phyloP scores from a whole-genome alignment of 2,329 filamentous ascomycete species.

The Alternaria sp. region DNA sequence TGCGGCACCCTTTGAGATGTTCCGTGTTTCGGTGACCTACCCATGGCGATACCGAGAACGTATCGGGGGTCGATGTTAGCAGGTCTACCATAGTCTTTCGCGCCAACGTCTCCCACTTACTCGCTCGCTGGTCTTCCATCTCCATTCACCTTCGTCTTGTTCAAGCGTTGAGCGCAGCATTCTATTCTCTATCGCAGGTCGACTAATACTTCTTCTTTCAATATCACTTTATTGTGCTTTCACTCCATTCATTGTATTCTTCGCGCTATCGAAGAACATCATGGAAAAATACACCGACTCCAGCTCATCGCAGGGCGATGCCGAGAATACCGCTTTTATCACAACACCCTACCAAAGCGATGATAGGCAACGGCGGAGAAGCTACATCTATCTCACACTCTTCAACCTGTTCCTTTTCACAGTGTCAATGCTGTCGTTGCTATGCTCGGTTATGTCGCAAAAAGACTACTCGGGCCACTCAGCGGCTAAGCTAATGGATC shows the following conservation, averaged over 20 bases:
- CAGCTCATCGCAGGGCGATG: slow-evolving; percentile 24
- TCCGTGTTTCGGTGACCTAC: slow-evolving; percentile 13
- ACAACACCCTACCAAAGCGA: slow-evolving; percentile 30
- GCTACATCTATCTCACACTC: slow-evolving; percentile 38
- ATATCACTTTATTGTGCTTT: neutral
- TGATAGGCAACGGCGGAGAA: slow-evolving; percentile 24
- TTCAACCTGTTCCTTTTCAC: slow-evolving; percentile 44
- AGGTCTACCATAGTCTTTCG: neutral
- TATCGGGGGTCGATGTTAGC: neutral
- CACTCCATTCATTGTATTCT: neutral
- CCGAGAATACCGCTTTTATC: slow-evolving; percentile 40
- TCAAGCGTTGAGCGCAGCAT: slow-evolving; percentile 20
- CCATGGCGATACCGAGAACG: neutral
- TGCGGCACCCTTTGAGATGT: slow-evolving; percentile 5
- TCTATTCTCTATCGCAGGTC: slow-evolving; percentile 28
- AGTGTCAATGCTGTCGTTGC: slow-evolving; percentile 37
- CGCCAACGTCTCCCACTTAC: neutral
- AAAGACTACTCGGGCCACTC: slow-evolving; percentile 29
- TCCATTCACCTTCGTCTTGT: neutral
- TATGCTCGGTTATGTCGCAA: slow-evolving; percentile 42
- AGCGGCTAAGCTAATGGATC: slow-evolving; percentile 39
- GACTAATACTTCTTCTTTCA: slow-evolving; percentile 7
- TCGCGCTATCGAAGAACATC: neutral
- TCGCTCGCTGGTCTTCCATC: slow-evolving; percentile 3
- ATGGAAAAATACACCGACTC: slow-evolving; percentile 39